Evolutionary conservation across 108 stramenopile species (phyloP).

Genomic region (Bacterosira constricta): DNA sequence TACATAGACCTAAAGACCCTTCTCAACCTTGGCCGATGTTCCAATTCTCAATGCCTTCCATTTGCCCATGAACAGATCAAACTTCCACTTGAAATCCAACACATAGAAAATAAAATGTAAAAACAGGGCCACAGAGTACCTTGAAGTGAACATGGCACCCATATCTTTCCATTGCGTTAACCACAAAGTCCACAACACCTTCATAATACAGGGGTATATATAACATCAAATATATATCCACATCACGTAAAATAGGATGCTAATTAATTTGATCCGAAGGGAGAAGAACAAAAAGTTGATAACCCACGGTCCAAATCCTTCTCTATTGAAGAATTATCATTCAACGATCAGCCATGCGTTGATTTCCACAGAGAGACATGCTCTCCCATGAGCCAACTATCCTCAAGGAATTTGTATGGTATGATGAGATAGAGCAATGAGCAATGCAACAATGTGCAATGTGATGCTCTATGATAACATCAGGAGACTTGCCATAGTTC

Average conservation of each 20-base stretch:
- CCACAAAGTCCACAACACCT: slow-evolving; percentile 43
- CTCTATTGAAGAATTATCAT: slow-evolving; percentile 87
- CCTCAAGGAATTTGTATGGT: slow-evolving; percentile 56
- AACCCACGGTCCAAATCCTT: slow-evolving; percentile 84
- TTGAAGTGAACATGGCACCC: slow-evolving; percentile 9
- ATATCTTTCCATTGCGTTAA: slow-evolving; percentile 15
- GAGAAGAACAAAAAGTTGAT: slow-evolving; percentile 74
- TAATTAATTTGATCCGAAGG: slow-evolving; percentile 83
- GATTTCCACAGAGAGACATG: slow-evolving; percentile 82
- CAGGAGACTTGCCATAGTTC: slow-evolving; percentile 67
- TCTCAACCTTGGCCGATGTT: slow-evolving; percentile 35
- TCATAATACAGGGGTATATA: slow-evolving; percentile 60
- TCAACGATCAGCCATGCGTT: slow-evolving; percentile 93
- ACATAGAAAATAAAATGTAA: slow-evolving; percentile 70
- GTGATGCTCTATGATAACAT: slow-evolving; percentile 86
- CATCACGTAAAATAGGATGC: slow-evolving; percentile 72
- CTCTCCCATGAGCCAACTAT: slow-evolving; percentile 87
- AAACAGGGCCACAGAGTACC: slow-evolving; percentile 49
- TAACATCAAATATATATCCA: slow-evolving; percentile 75
- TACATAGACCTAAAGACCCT: slow-evolving; percentile 47
- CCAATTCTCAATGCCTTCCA: slow-evolving; percentile 38
- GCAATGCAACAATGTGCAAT: too few species aligned
- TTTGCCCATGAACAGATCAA: slow-evolving; percentile 81
- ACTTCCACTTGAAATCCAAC: slow-evolving; percentile 87
- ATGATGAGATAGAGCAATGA: slow-evolving; percentile 77